Evolutionary conservation across 2,329 filamentous ascomycete species (phyloP), one percentile per base, ranked within the genome.

Genomic region (Zymoseptoria pseudotritici): DNA sequence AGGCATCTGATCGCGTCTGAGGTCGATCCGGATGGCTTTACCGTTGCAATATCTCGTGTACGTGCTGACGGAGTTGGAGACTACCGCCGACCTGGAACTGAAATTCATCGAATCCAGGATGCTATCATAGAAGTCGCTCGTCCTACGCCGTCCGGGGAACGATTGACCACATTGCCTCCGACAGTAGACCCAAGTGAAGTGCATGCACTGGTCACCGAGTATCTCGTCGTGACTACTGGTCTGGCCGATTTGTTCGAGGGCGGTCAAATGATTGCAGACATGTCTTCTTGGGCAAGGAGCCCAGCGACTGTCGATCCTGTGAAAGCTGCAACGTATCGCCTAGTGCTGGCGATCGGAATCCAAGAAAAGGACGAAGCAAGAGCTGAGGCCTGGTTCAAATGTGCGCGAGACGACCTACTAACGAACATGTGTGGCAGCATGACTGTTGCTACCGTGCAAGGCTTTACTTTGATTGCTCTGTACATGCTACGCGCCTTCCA

Each of bases 401-500:
- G 76, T 58, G 79, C 79, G 4, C 73, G 75, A 50, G 74, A 79
- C 52, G 64, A 78, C 17, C 74, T 79, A 0, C 71, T 80, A 20
- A 76, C 74, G 2, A 75, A 78, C 21, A 76, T 82, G 55, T 76
- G 77, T 19, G 76, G 76, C 58, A 80, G 78, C 17, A 79, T 80
- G 57, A 80, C 78, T 57, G 73, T 81, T 2, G 71, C 77, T 53
- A 81, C 79, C 0, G 79, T 82, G 2, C 79, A 82, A 64, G 79
- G 79, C 1, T 82, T 81, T 64, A 72, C 78, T 5, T 65, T 82
- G 17, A 75, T 82, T n/a, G 76, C 79, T 0, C 75, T 82, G 62
- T 82, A 78, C 64, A 79, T 82, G 78, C 72, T 82, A 2, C 73
- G 79, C 26, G 77, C 78, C 10, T 81, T 77, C 58, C 77, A 80